Conservation (phyloP, 352 stramenopile species). For the Pythium brachiatum region DNA sequence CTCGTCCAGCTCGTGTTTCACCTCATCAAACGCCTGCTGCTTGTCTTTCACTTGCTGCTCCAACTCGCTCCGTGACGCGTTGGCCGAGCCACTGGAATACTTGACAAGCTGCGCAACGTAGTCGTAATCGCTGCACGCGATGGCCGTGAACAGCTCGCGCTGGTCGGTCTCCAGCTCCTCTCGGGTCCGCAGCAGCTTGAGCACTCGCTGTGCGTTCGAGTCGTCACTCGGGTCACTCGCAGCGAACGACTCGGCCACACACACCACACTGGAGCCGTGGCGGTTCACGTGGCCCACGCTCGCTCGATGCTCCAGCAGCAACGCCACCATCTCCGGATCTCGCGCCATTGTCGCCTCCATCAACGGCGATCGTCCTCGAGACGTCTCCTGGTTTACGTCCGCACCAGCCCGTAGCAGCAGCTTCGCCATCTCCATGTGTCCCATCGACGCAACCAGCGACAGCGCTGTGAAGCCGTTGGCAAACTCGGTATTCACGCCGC, state of each 20-base stretch:
- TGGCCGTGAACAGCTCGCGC: conserved; percentile 58
- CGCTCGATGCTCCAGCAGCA: conserved; percentile 63
- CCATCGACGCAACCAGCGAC: conserved; percentile 44
- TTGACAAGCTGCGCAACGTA: conserved; percentile 43
- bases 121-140: conserved; percentile 70
- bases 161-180: conserved; percentile 51
- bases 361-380: conserved; percentile 57
- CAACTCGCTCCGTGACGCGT: neutral
- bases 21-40: conserved; percentile 15
- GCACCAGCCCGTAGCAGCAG: conserved; percentile 61
- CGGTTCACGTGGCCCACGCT: conserved; percentile 61
- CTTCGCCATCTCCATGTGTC: conserved; percentile 46
- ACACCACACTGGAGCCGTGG: conserved; percentile 47
- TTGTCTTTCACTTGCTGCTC: conserved; percentile 24
- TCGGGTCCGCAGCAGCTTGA: conserved; percentile 43
- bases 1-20: conserved; percentile 35
- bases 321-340: conserved; percentile 42
- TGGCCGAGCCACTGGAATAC: conserved; percentile 25
- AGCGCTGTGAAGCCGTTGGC: conserved; percentile 66
- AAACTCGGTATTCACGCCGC: conserved; percentile 56
- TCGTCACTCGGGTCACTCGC: neutral
- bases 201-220: conserved; percentile 13
- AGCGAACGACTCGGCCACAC: conserved; percentile 38
- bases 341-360: conserved; percentile 55
- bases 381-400: conserved; percentile 69